Conservation (phyloP, 2,329 filamentous ascomycete genomes). For the Sporothrix sp. region DNA sequence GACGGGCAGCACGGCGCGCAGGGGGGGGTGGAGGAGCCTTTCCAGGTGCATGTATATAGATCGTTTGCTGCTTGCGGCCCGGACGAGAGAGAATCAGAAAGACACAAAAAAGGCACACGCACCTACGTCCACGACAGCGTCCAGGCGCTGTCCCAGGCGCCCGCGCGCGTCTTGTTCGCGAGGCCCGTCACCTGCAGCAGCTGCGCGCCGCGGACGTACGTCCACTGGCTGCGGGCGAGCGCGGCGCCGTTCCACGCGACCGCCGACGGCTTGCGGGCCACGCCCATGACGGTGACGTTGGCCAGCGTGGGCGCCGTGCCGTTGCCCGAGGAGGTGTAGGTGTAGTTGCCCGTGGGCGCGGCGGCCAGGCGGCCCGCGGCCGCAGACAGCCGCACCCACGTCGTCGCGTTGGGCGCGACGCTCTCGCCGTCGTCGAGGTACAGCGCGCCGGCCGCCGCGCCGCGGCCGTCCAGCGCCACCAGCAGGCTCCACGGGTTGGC, state of each 20-base stretch:
- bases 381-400: slow-evolving; percentile 8
- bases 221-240: slow-evolving; percentile 34
- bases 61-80: too few relatives aligned
- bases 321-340: slow-evolving; percentile 36
- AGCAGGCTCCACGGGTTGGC: slow-evolving; percentile 58
- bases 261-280: slow-evolving; percentile 29
- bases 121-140: slow-evolving; percentile 40
- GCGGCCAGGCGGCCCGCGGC: slow-evolving; percentile 32
- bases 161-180: slow-evolving; percentile 35
- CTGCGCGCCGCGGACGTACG: slow-evolving; percentile 37
- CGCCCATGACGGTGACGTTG: slow-evolving; percentile 54
- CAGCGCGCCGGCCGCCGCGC: slow-evolving; percentile 49
- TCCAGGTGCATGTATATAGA: too few relatives aligned
- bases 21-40: too few relatives aligned
- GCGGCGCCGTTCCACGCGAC: slow-evolving; percentile 43
- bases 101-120: too few relatives aligned
- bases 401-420: slow-evolving; percentile 26
- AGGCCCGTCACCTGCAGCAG: slow-evolving; percentile 43
- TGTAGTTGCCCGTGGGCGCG: slow-evolving; percentile 40
- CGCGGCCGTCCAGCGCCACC: slow-evolving; percentile 46
- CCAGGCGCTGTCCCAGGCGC: slow-evolving; percentile 52
- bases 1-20: too few relatives aligned
- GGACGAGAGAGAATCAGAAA: neutral
- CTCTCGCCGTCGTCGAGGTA: slow-evolving; percentile 72
- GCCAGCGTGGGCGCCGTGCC: slow-evolving; percentile 32